Evolutionary conservation across 2,329 filamentous ascomycete genomes (phyloP).

Genomic region (Diaporthe amygdali): DNA sequence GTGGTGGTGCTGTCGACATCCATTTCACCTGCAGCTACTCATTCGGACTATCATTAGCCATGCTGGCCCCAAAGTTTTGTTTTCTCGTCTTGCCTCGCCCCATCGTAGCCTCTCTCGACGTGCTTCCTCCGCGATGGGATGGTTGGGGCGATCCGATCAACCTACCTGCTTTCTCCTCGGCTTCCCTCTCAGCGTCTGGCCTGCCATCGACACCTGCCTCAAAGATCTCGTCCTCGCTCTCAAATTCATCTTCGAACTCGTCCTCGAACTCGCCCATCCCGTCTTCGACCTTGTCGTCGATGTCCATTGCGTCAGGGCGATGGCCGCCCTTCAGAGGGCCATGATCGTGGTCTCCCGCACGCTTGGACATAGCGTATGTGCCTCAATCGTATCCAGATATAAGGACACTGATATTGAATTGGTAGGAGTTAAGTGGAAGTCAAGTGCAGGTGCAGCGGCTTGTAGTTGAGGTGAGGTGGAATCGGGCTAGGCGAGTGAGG

Average conservation of each 20-base stretch:
- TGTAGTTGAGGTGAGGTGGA: neutral
- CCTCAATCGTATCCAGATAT: neutral
- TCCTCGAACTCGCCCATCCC: slow-evolving; percentile 89
- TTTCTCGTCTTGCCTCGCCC: neutral
- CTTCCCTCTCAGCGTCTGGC: slow-evolving; percentile 90
- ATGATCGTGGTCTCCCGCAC: slow-evolving; percentile 56
- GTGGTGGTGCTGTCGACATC: slow-evolving; percentile 68
- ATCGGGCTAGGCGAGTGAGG: neutral
- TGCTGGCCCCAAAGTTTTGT: neutral
- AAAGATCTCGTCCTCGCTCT: slow-evolving; percentile 87
- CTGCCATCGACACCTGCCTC: slow-evolving; percentile 94
- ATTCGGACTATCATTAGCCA: slow-evolving; percentile 18
- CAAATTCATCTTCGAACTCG: slow-evolving; percentile 91
- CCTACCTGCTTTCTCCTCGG: slow-evolving; percentile 78
- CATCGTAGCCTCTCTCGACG: neutral
- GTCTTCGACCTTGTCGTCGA: slow-evolving; percentile 58
- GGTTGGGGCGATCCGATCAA: slow-evolving; percentile 17
- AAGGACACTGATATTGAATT: neutral
- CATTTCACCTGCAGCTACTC: slow-evolving; percentile 66
- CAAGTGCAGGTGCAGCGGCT: neutral
- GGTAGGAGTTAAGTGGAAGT: neutral
- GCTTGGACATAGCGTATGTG: slow-evolving; percentile 61
- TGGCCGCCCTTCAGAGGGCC: slow-evolving; percentile 65
- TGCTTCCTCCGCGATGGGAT: neutral
- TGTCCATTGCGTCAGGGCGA: slow-evolving; percentile 69